These are phyloP conservation scores for Colletotrichum zoysiae DNA, from an alignment of 2,329 filamentous ascomycete species.

Conservation along the genomic window DNA sequence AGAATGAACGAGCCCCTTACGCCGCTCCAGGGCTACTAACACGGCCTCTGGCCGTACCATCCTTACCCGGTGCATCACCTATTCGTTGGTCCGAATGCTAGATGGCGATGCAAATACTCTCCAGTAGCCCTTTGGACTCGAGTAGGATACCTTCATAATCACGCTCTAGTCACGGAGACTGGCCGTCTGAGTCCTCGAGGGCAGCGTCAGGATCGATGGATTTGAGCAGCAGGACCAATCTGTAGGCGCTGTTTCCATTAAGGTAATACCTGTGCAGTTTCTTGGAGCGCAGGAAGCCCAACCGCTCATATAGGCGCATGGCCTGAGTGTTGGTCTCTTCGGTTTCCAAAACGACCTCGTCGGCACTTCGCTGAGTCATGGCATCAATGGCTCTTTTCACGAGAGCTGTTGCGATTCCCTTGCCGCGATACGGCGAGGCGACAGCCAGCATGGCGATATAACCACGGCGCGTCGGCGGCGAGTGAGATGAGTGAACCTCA, in stretches of 20 bases:
- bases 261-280: slow-evolving; percentile 95
- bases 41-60: neutral
- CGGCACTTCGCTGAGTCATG: slow-evolving; percentile 86
- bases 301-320: slow-evolving; percentile 90
- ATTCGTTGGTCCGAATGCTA: neutral
- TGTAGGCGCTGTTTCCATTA: slow-evolving; percentile 94
- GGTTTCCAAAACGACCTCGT: slow-evolving; percentile 96
- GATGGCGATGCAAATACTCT: slow-evolving; percentile 7
- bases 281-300: slow-evolving; percentile 94
- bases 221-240: slow-evolving; percentile 85
- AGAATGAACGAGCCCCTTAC: neutral
- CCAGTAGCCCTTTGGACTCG: neutral
- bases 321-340: slow-evolving; percentile 93
- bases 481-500: slow-evolving; percentile 88
- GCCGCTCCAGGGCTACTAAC: neutral
- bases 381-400: slow-evolving; percentile 92
- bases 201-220: slow-evolving; percentile 56
- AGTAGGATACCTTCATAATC: neutral
- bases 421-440: slow-evolving; percentile 80
- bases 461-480: slow-evolving; percentile 79
- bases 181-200: slow-evolving; percentile 52
- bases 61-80: neutral
- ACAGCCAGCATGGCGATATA: slow-evolving; percentile 99
- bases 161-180: slow-evolving; percentile 34
- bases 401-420: slow-evolving; percentile 88